Base-by-base conservation (phyloP, 331 rosid species). In the Acacia concinna region DNA sequence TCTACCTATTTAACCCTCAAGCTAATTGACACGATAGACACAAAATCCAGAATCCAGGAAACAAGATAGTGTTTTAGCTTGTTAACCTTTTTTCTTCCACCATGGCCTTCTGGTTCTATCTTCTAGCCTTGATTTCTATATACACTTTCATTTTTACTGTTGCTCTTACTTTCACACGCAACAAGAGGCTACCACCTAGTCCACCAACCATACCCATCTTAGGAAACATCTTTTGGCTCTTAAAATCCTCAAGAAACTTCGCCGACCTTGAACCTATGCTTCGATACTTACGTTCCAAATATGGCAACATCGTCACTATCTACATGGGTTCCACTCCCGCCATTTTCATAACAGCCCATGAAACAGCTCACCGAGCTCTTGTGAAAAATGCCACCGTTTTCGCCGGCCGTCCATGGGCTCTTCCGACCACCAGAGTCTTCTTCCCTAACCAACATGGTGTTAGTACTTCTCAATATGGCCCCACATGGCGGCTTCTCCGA, bases 141-240 rank as follows among this genome's bases (percentile, higher is more conserved):
- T 78, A 34, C 5, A 7, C 56, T 23, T 75, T 66, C 32, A 18
- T 86, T 40, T 27, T 84, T n/a, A 3, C 32, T 11, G 85, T 75
- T 57, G 44, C 72, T 6, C 38, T 81, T 2, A 74, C 41, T n/a
- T 10, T 60, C 5, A 57, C 60, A 0, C 31, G 30, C 32, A 78
- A 71, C 25, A 84, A 71, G 23, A 84, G 32, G 40, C 18, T 86
- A 30, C 90, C 90, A 57, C 90, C 90, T 13, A 81, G 90, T 21
- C 90, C 90, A 56, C 87, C 84, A 3, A 78, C 90, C 7, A 49
- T 86, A 71, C 90, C 90, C 41, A 21, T 86, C 21, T 37, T 86
- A 25, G 90, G 90, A 2, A 86, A 84, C 69, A 59, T 86, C 14
- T 84, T 81, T 3, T 86, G 90, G 90, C 90, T 86, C 25, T 35